Conservation (phyloP, 306 rosid species). For the Hippophae gyantsensis region DNA sequence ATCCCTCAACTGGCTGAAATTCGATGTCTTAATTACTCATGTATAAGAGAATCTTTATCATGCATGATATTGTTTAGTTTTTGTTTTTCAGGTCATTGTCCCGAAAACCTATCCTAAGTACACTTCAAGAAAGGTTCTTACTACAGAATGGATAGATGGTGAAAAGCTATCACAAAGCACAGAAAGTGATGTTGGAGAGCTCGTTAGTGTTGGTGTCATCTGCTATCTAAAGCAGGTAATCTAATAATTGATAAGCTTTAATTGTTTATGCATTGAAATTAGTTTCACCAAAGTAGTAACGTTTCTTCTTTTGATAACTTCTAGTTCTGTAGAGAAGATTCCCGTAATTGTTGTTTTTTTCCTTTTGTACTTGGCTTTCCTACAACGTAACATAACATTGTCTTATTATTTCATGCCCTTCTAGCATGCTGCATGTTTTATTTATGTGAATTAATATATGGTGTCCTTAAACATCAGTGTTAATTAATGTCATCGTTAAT, state of each 20-base stretch:
- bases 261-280: neutral
- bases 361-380: too few species aligned
- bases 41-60: slow-evolving; percentile 13
- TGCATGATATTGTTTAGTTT: slow-evolving; percentile 17
- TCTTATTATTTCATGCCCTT: neutral
- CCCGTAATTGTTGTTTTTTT: neutral
- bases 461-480: neutral
- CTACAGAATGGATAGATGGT: slow-evolving; percentile 87
- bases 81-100: slow-evolving; percentile 67
- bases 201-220: slow-evolving; percentile 96
- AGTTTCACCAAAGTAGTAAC: neutral
- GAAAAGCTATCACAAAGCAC: slow-evolving; percentile 94
- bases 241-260: slow-evolving; percentile 1
- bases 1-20: neutral
- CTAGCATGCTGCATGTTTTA: neutral
- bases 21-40: neutral
- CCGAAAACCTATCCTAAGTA: slow-evolving; percentile 74
- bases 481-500: slow-evolving; percentile 14
- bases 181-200: slow-evolving; percentile 90
- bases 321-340: neutral
- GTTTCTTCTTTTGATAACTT: neutral
- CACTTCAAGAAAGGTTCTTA: slow-evolving; percentile 95
- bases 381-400: too few species aligned
- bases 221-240: slow-evolving; percentile 94
- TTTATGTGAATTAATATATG: neutral